These are phyloP conservation scores for Psilocybe cyanescens DNA, from an alignment of 768 basidiomycete genomes.

Conservation along the genomic window DNA sequence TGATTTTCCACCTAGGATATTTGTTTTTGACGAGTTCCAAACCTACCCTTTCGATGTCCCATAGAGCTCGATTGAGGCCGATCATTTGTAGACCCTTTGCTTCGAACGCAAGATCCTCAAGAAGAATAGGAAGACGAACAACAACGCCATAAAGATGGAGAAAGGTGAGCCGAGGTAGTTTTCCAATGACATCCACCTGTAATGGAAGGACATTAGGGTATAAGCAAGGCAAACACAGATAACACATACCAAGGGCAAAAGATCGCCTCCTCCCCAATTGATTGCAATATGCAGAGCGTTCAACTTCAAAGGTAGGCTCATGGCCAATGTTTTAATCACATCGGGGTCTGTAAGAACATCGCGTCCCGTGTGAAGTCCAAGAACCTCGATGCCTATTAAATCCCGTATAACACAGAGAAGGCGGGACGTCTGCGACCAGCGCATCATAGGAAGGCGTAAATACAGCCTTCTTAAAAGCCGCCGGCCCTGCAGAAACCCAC, in stretches of 20 bases:
- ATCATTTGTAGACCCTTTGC: constrained; percentile 34
- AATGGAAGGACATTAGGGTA: not conserved
- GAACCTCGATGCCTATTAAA: constrained; percentile 34
- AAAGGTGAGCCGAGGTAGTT: constrained; percentile 36
- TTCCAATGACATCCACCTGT: constrained; percentile 29
- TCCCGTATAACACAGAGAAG: constrained; percentile 29
- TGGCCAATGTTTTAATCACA: constrained; percentile 27
- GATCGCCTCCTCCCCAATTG: constrained; percentile 32
- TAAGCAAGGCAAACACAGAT: not conserved
- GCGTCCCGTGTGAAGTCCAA: constrained; percentile 42
- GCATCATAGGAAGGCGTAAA: constrained; percentile 34
- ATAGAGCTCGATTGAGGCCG: constrained; percentile 42
- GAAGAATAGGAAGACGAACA: constrained; percentile 32
- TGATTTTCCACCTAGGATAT: constrained; percentile 44
- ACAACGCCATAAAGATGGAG: constrained; percentile 40
- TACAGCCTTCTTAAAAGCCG: constrained; percentile 33
- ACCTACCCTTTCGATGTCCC: constrained; percentile 36
- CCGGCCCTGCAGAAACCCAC: constrained; percentile 35
- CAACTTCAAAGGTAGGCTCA: constrained; percentile 30
- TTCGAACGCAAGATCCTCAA: constrained; percentile 38
- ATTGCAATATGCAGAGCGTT: constrained; percentile 40
- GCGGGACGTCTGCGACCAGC: constrained; percentile 19
- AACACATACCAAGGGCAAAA: constrained; percentile 31
- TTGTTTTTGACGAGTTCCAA: constrained; percentile 30
- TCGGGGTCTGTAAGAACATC: constrained; percentile 25